phyloP scores from a whole-genome alignment of 2,329 filamentous ascomycete genomes.

The Xylaria polymorpha region DNA sequence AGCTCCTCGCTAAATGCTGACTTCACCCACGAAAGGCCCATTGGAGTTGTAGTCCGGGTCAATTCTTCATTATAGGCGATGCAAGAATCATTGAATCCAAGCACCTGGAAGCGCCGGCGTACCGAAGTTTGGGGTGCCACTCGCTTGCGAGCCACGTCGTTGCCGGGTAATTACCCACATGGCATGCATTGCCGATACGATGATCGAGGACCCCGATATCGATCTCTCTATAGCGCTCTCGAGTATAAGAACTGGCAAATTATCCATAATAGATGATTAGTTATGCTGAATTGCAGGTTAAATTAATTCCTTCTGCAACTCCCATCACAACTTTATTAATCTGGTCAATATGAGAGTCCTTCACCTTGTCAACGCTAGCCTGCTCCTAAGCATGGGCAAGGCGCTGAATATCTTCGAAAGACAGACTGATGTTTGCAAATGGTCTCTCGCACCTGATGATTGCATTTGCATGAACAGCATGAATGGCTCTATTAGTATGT shows the following conservation, averaged over 20 bases:
- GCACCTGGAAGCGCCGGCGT: slow-evolving; percentile 13
- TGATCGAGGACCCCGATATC: neutral
- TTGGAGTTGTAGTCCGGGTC: neutral
- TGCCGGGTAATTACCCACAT: slow-evolving; percentile 30
- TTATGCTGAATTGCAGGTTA: neutral
- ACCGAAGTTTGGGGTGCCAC: neutral
- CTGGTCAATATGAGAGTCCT: slow-evolving; percentile 20
- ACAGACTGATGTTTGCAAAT: slow-evolving; percentile 32
- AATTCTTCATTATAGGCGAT: slow-evolving; percentile 15
- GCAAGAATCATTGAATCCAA: slow-evolving; percentile 19
- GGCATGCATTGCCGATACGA: neutral
- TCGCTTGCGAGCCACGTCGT: slow-evolving; percentile 16
- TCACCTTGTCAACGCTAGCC: slow-evolving; percentile 1
- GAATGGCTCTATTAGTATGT: slow-evolving; percentile 37
- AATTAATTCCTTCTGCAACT: neutral
- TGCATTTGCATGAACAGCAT: slow-evolving; percentile 39
- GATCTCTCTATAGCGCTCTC: neutral
- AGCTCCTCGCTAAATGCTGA: slow-evolving; percentile 24
- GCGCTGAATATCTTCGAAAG: slow-evolving; percentile 34
- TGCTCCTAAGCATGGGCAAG: slow-evolving; percentile 11
- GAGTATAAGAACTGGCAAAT: slow-evolving; percentile 12
- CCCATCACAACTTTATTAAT: neutral
- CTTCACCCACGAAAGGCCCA: neutral
- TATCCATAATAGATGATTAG: neutral
- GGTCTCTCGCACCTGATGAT: slow-evolving; percentile 33